phyloP scores from a whole-genome alignment of 2,329 filamentous ascomycete species.

The Fusarium musae region DNA sequence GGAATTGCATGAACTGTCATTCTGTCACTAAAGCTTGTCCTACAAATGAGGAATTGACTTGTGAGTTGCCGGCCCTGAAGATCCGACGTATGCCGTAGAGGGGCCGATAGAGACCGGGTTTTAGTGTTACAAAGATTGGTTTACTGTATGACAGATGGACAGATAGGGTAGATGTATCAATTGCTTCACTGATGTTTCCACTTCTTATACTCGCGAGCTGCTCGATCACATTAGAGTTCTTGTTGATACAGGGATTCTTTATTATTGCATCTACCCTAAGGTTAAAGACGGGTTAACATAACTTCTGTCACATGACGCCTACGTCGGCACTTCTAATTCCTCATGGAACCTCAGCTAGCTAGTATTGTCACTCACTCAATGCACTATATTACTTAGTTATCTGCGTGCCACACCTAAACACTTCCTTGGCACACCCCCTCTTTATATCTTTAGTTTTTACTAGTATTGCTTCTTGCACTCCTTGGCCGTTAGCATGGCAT shows the following conservation, averaged over 20 bases:
- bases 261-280: background rate
- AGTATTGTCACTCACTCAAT: background rate
- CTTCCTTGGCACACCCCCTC: too few species aligned
- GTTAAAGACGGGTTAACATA: background rate
- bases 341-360: background rate
- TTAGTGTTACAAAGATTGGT: background rate
- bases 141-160: background rate
- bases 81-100: conserved; percentile 16
- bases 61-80: conserved; percentile 8
- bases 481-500: too few species aligned
- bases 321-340: background rate
- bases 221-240: background rate
- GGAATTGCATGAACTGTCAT: conserved; percentile 3
- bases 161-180: background rate
- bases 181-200: background rate
- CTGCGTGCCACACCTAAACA: too few species aligned
- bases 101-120: conserved; percentile 29
- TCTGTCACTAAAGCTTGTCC: background rate
- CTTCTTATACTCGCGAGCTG: background rate
- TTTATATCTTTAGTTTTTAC: too few species aligned
- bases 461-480: too few species aligned
- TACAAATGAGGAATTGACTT: background rate
- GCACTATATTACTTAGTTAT: too few species aligned
- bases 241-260: background rate
- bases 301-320: background rate